These are phyloP conservation scores for Leccinum rimulosum DNA, from an alignment of 768 basidiomycete species.

Conservation along the genomic window DNA sequence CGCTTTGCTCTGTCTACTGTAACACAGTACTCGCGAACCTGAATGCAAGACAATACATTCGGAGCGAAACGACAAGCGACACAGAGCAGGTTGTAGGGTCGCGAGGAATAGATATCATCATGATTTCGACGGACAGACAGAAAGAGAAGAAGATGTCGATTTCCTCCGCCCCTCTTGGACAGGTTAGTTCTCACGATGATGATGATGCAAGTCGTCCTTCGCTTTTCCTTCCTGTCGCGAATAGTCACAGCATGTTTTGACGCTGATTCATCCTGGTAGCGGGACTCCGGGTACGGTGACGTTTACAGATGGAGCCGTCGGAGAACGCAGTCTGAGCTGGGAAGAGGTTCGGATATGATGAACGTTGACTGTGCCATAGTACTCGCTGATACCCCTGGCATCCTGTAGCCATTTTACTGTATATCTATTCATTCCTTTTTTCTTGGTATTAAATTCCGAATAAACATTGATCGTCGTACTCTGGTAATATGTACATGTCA, in stretches of 20 bases:
- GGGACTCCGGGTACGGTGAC: neutral
- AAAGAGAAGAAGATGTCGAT: neutral
- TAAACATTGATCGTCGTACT: too few species aligned
- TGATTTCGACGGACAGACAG: neutral
- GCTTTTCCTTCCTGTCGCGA: neutral
- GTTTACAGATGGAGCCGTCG: neutral
- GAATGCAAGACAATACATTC: conserved; percentile 10
- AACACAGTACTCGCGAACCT: conserved; percentile 19
- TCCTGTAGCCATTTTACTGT: too few species aligned
- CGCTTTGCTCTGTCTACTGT: conserved; percentile 12
- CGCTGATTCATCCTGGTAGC: neutral
- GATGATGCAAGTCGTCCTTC: neutral
- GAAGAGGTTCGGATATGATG: neutral
- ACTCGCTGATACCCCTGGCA: neutral
- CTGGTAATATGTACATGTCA: too few species aligned
- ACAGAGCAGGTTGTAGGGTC: neutral
- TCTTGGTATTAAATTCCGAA: too few species aligned
- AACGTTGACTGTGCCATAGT: neutral
- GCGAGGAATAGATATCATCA: neutral
- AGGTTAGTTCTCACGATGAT: neutral
- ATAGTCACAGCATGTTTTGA: neutral
- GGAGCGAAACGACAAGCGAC: neutral
- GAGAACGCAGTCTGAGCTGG: neutral
- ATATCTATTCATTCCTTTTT: too few species aligned
- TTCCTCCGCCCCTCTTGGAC: neutral